Evolutionary conservation across 345 rosid species (phyloP), one percentile per base, ranked within the genome.

Genomic region (Geranium brycei): DNA sequence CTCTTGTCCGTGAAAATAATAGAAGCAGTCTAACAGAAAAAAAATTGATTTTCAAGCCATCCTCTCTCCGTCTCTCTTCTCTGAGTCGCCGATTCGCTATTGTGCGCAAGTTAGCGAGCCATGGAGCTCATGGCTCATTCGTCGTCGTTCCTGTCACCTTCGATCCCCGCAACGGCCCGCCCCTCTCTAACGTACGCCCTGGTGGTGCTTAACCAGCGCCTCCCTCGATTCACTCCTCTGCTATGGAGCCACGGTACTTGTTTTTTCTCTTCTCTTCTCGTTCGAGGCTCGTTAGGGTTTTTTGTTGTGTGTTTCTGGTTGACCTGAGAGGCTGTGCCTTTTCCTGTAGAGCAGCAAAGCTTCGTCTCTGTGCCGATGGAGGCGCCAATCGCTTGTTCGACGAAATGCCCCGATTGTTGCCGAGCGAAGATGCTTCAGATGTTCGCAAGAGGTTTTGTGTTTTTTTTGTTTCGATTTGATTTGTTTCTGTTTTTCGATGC

Each of bases 351-450:
- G 74, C 92, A 95, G 99, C 96, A 71, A 77, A 62, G 69, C 67
- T 95, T 62, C 88, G 85, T 64, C 60, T 91, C 59, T 95, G 97
- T 58, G 99, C 97, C 61, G 99, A 95, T 75, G 99, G 99, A 16
- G 99, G 99, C 63, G 99, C 99, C 58, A 95, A 95, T 70, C 99
- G 97, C 3, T 41, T 95, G 71, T 87, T 67, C 73, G 99, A 95
- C 32, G 97, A 91, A 63, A 79, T 95, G 75, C 96, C 99, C 67
- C 81, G 58, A 10, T 72, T 88, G 57, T 72, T 88, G 59, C 93
- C 95, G 19, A 19, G 17, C 1, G 86, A 88, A 64, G 87, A 83
- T 61, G 84, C 87, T 70, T 57, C 62, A 4, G 64, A 60, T 63
- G 72, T 95, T 61, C 79, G 97, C 51, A 70, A 64, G 69, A 85